Conservation (phyloP, 352 stramenopile genomes). For the Phytophthora sansomeana region DNA sequence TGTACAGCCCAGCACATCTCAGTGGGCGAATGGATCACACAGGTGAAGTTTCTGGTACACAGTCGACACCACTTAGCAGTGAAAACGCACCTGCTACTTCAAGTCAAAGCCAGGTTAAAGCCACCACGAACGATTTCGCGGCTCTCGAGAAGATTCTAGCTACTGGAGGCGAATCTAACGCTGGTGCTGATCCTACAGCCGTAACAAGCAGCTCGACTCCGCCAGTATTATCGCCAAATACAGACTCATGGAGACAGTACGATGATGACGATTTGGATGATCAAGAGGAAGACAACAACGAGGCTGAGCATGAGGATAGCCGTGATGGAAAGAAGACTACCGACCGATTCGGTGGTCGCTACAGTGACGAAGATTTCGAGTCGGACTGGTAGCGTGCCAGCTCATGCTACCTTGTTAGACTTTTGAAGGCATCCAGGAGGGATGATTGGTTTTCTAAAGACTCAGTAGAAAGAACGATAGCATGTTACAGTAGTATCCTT, state of each 20-base stretch:
- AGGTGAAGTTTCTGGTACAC: background rate
- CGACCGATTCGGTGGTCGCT: constrained; percentile 37
- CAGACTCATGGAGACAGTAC: constrained; percentile 41
- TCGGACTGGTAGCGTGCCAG: constrained; percentile 44
- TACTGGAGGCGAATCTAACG: background rate
- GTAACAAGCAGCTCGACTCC: background rate
- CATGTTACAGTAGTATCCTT: no score
- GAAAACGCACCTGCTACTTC: background rate
- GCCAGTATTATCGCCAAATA: constrained; percentile 6
- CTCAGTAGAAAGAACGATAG: no score
- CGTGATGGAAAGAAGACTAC: constrained; percentile 12
- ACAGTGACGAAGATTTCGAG: constrained; percentile 69
- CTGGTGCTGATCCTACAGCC: background rate
- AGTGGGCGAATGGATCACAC: background rate
- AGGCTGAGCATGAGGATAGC: constrained; percentile 8
- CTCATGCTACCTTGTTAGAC: background rate
- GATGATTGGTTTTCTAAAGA: no score
- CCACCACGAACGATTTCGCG: background rate
- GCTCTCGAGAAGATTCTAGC: background rate
- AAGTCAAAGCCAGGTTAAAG: constrained; percentile 12
- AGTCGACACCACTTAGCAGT: background rate
- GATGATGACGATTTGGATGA: no score
- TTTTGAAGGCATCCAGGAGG: no score
- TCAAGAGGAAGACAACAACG: constrained; percentile 38
- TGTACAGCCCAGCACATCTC: background rate